These are phyloP conservation scores for Gyromitra esculenta DNA, from an alignment of 2,329 filamentous ascomycete species.

Conservation along the genomic window DNA sequence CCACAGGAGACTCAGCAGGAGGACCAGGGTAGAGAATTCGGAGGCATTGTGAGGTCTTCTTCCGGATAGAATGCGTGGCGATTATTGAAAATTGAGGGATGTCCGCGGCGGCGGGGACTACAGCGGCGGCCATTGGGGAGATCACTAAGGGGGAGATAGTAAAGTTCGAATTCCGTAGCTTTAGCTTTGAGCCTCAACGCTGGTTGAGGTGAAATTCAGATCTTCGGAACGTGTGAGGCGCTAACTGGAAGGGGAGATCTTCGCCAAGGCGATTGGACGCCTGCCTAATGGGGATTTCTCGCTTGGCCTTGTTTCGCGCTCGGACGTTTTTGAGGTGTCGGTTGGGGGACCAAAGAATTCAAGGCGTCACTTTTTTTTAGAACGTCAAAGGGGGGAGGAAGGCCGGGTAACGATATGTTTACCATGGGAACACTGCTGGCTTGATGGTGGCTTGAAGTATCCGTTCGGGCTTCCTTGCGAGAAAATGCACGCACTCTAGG, in stretches of 20 bases:
- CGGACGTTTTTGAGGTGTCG: constrained; percentile 24
- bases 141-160: neutral
- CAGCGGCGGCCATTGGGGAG: constrained; percentile 1
- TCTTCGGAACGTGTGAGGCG: constrained; percentile 20
- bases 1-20: neutral
- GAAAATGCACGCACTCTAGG: constrained; percentile 38
- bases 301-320: constrained; percentile 37
- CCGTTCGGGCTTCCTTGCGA: constrained; percentile 21
- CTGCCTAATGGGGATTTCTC: constrained; percentile 34
- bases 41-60: constrained; percentile 59
- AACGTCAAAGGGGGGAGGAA: neutral
- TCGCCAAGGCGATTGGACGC: constrained; percentile 18
- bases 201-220: constrained; percentile 13
- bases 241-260: constrained; percentile 38
- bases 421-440: neutral
- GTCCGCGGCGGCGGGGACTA: constrained; percentile 63
- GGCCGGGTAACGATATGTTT: constrained; percentile 32
- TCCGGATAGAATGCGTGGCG: constrained; percentile 68
- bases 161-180: neutral
- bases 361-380: constrained; percentile 7
- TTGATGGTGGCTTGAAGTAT: constrained; percentile 8
- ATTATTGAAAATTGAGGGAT: constrained; percentile 68
- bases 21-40: constrained; percentile 55
- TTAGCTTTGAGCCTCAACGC: constrained; percentile 36
- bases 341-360: neutral